Evolutionary conservation across 2,329 filamentous ascomycete genomes (phyloP).

Genomic region (Aphanoascus verrucosus): DNA sequence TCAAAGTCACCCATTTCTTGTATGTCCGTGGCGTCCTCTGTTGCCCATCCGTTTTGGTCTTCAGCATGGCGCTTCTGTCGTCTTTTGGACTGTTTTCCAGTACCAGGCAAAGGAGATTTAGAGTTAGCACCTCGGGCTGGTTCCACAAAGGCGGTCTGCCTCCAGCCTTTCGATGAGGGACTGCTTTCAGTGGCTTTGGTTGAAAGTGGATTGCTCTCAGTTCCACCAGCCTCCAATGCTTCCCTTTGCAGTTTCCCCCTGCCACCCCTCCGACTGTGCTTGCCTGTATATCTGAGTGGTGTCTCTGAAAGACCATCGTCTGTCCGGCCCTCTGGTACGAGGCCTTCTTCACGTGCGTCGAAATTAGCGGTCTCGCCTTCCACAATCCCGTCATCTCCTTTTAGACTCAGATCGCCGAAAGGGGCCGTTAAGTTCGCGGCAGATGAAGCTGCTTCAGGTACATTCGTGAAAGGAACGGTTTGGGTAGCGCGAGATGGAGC

Average conservation of each 20-base stretch:
- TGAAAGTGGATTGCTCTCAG: constrained; percentile 27
- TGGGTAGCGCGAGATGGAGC: constrained; percentile 14
- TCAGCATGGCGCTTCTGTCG: constrained; percentile 40
- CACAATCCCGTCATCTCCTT: constrained; percentile 19
- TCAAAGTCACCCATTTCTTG: constrained; percentile 92
- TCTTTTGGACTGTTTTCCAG: constrained; percentile 39
- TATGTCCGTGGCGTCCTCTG: constrained; percentile 88
- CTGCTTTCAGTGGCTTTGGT: constrained; percentile 16
- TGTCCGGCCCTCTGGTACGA: constrained; percentile 17
- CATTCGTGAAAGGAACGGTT: constrained; percentile 14
- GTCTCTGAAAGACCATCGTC: constrained; percentile 20
- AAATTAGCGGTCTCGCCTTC: constrained; percentile 8
- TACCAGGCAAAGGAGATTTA: constrained; percentile 21
- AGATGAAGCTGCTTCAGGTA: constrained; percentile 16
- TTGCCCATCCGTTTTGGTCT: constrained; percentile 77
- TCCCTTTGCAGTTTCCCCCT: constrained; percentile 39
- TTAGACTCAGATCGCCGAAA: constrained; percentile 34
- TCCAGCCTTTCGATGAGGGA: constrained; percentile 54
- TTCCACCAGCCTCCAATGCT: constrained; percentile 29
- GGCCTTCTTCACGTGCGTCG: constrained; percentile 16
- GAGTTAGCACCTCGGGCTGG: constrained; percentile 38
- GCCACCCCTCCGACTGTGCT: constrained; percentile 38
- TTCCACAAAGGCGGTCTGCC: constrained; percentile 56
- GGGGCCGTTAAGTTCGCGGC: constrained; percentile 37
- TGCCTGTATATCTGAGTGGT: constrained; percentile 22